Percentiles rank a stretch among this genome's conserved stretches.
These are phyloP conservation scores for Anisodus tanguticus DNA, from an alignment of 257 asterid species.

Conservation along the genomic window DNA sequence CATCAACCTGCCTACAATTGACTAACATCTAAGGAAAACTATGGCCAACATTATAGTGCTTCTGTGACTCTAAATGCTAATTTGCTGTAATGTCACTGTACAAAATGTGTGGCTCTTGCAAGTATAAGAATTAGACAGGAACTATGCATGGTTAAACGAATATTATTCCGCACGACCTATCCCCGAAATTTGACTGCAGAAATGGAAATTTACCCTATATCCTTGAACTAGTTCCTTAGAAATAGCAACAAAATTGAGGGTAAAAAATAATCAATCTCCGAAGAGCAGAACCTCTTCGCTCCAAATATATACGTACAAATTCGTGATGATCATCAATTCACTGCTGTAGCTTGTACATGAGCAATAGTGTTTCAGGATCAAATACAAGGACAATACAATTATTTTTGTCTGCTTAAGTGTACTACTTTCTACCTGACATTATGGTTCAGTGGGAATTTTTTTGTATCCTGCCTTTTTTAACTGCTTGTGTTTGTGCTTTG, in stretches of 20 bases:
- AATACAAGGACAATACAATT: background rate
- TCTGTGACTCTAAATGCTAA: background rate
- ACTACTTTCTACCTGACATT: conserved; percentile 8
- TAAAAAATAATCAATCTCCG: background rate
- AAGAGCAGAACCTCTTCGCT: background rate
- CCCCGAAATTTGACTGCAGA: background rate
- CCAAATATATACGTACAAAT: background rate
- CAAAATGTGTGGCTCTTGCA: background rate
- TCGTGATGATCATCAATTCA: background rate
- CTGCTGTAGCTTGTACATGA: conserved; percentile 23
- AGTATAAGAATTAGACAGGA: background rate
- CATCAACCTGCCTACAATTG: conserved; percentile 13
- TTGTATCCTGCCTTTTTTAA: background rate
- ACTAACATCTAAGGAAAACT: background rate
- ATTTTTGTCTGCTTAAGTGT: background rate
- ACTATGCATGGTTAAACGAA: background rate
- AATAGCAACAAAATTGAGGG: conserved; percentile 6
- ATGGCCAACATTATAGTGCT: background rate
- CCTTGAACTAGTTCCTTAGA: background rate
- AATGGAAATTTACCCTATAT: background rate
- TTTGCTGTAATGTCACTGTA: background rate
- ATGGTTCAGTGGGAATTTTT: background rate
- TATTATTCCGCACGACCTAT: background rate
- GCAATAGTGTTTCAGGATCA: background rate
- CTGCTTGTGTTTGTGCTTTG: too few species aligned